A percentile compares a stretch with the other conserved stretches of the same genome.
phyloP scores from a whole-genome alignment of 192 early-diverging fungal species.

The Globomyces pollinis-pini region DNA sequence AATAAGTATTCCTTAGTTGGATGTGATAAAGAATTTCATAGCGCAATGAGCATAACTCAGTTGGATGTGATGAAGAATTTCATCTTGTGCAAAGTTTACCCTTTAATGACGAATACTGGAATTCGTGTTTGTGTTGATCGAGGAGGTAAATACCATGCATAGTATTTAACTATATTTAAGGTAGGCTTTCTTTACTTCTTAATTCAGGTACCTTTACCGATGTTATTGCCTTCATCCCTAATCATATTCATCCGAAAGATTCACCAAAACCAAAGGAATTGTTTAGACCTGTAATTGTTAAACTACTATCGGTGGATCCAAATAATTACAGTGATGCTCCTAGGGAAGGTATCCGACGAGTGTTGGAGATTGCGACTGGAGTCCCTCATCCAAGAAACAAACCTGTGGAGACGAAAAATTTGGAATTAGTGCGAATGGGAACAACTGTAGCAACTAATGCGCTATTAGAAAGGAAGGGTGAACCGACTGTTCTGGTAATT shows the following conservation, averaged over 20 bases:
- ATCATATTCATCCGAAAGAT: not conserved
- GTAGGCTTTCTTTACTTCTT: too few species aligned
- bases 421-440: conserved; percentile 83
- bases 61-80: too few species aligned
- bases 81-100: not conserved
- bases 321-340: conserved; percentile 85
- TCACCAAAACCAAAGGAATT: not conserved
- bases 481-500: conserved; percentile 77
- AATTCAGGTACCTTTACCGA: conserved; percentile 98
- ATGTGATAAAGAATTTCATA: too few species aligned
- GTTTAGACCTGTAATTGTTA: conserved; percentile 64
- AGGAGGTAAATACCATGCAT: too few species aligned
- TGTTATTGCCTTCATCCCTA: conserved; percentile 70
- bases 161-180: too few species aligned
- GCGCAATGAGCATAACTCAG: too few species aligned
- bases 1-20: too few species aligned
- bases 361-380: conserved; percentile 73
- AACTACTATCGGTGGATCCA: conserved; percentile 89
- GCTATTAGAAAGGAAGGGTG: conserved; percentile 64
- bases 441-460: conserved; percentile 98
- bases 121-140: conserved; percentile 4
- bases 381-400: conserved; percentile 41
- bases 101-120: not conserved
- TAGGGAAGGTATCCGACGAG: conserved; percentile 84
- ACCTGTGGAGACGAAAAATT: conserved; percentile 1